Conservation (phyloP, 1,139 yeast species). For the Geotrichum phurueaensis region DNA sequence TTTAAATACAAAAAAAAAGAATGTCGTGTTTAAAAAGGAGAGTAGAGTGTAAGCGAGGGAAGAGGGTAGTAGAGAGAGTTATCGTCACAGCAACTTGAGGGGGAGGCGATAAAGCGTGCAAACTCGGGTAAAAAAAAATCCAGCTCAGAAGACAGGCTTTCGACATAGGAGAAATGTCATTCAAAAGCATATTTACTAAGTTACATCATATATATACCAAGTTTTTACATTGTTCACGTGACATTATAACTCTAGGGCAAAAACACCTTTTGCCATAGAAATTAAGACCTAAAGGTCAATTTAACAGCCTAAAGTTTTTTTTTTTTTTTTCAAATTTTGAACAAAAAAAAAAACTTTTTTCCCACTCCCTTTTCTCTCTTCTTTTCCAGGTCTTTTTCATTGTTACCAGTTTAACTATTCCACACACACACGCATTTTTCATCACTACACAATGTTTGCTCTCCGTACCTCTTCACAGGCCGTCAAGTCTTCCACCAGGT, state of each 20-base stretch:
- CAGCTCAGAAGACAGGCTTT: not conserved
- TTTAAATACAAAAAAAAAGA: too few relatives aligned
- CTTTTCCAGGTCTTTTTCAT: not conserved
- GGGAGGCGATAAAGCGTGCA: not conserved
- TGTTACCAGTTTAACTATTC: not conserved
- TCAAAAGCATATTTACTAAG: too few relatives aligned
- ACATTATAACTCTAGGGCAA: not conserved
- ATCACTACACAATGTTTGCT: slow-evolving; percentile 26
- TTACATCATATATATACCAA: too few relatives aligned
- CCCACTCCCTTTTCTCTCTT: not conserved
- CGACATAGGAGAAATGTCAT: too few relatives aligned
- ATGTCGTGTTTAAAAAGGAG: not conserved
- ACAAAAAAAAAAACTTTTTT: not conserved
- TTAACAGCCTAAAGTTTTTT: too few relatives aligned
- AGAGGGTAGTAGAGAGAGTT: too few relatives aligned
- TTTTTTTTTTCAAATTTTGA: too few relatives aligned
- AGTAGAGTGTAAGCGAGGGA: not conserved
- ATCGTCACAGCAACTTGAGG: not conserved
- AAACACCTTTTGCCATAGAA: too few relatives aligned
- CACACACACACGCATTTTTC: not conserved
- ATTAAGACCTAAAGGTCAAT: too few relatives aligned
- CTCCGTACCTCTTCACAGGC: slow-evolving; percentile 30
- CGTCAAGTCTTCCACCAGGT: slow-evolving; percentile 23
- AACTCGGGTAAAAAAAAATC: not conserved
- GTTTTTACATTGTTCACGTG: not conserved